Base-by-base conservation (phyloP, 2,329 filamentous ascomycete species). In the Epicoccum nigrum region DNA sequence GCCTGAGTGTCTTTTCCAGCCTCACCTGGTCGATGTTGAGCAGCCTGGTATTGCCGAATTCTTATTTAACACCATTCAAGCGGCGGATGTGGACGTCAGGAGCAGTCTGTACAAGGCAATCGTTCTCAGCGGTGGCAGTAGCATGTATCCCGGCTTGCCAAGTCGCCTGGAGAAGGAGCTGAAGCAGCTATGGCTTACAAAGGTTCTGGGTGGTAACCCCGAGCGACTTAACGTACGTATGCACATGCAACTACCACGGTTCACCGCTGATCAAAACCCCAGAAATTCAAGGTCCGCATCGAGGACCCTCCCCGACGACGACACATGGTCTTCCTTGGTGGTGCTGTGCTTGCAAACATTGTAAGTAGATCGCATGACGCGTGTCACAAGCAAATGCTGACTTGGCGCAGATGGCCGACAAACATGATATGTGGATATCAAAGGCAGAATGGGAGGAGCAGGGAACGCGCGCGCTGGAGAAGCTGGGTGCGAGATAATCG, bases 241-340 rank as follows among this genome's bases (percentile, higher is more conserved):
- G 19, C 44, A 40, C 45, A 13, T 66, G 30, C 31, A 6, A 20
- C 30, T 34, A 11, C 37, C 25, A 28, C 21, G 39, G 37, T 33
- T 31, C 28, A 30, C 16, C 30, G 35, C 66, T 74, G 46, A 74
- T 49, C 44, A 16, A 2, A 17, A 33, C 6, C 15, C 40, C 63
- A 86, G 86, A 99, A 97, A 86, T 99, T 99, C 84, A 99, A 97
- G 85, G 93, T 99, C 62, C 86, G 94, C 75, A 97, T 99, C 81
- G 94, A 99, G 76, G 94, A 99, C 74, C 94, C 94, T 43, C 94
- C 94, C 27, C 85, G 94, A 77, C 85, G 94, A 79, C 84, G 93
- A 76, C 94, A 99, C 81, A 97, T 99, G 92, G 94, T 99, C n/a
- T 97, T 99, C 83, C 78, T 99, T 48, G 94, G 94, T 51, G 94